A percentile compares a stretch with the other conserved stretches of the same genome.
phyloP scores from a whole-genome alignment of 306 rosid species.

The Begonia loranthoides region DNA sequence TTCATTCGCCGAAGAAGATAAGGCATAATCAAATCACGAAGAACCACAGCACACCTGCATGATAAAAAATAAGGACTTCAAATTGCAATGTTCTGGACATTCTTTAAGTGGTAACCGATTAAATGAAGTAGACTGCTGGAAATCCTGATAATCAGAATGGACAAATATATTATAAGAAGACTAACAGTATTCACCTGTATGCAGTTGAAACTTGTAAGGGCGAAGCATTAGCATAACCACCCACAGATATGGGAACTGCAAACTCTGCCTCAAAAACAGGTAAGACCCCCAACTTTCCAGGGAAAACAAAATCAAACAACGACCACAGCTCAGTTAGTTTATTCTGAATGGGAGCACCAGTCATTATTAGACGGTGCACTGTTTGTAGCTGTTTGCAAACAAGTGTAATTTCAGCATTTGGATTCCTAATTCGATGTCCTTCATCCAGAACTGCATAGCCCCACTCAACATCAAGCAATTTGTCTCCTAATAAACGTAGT shows the following conservation, averaged over 20 bases:
- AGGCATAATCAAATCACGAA: conserved; percentile 93
- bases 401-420: conserved; percentile 85
- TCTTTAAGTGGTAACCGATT: too few relatives aligned
- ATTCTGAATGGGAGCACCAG: conserved; percentile 99
- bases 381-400: conserved; percentile 95
- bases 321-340: conserved; percentile 90
- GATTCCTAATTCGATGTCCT: conserved; percentile 93
- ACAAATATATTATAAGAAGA: not conserved
- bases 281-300: conserved; percentile 95
- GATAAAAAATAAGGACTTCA: conserved; percentile 10
- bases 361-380: conserved; percentile 85
- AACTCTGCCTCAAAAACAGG: conserved; percentile 97
- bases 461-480: conserved; percentile 83
- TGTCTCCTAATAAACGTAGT: conserved; percentile 68
- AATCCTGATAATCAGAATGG: not conserved
- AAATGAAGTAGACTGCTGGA: too few relatives aligned
- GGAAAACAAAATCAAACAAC: conserved; percentile 97
- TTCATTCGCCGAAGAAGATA: conserved; percentile 97
- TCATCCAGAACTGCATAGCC: conserved; percentile 89
- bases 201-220: conserved; percentile 98
- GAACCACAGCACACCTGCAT: conserved; percentile 90
- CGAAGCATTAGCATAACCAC: conserved; percentile 97
- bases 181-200: conserved; percentile 46
- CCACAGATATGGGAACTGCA: conserved; percentile 94
- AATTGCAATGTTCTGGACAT: conserved; percentile 1